Evolutionary conservation across 73 alveolate species (phyloP), one percentile per base, ranked within the genome.

Genomic region (Halteria grandinella): DNA sequence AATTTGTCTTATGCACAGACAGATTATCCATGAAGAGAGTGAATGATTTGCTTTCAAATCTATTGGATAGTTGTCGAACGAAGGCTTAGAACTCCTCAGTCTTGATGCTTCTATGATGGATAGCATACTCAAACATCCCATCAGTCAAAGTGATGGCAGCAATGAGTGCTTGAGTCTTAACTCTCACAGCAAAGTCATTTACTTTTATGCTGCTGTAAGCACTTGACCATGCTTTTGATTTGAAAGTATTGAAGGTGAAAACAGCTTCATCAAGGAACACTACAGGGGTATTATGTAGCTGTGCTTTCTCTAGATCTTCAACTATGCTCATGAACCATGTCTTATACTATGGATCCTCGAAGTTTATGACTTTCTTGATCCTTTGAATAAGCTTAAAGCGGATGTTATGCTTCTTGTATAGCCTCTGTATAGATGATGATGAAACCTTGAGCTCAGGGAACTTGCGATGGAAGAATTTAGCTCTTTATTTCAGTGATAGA

Each of bases 401-500:
- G 15, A 11, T n/a, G 25, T 49, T 11, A n/a, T n/a, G n/a, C n/a
- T n/a, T n/a, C n/a, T n/a, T n/a, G n/a, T n/a, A n/a, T n/a, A n/a
- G n/a, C n/a, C 25, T 49, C 15, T 8, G 32, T 49, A 49, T 49
- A 8, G 23, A 11, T 49, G 12, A 49, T n/a, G 62, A n/a, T n/a
- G 62, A 49, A 11, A 49, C 20, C 8, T 49, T 8, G 10, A 49
- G 10, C 8, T 49, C 23, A 49, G 62, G 62, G 23, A 49, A 49
- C 23, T 49, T 10, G 15, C 62, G 15, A 49, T 49, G 62, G 20
- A 49, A 49, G 12, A 49, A n/a, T n/a, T n/a, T 31, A 10, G 62
- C 62, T 49, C 62, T 49, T 31, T 49, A n/a, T 49, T 8, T n/a
- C 15, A 49, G 62, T n/a, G 62, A 49, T 10, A 49, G 25, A n/a